Evolutionary conservation across 495 filamentous ascomycete species (phyloP), one percentile per base, ranked within the genome.

Genomic region (Baudoinia panamericana): DNA sequence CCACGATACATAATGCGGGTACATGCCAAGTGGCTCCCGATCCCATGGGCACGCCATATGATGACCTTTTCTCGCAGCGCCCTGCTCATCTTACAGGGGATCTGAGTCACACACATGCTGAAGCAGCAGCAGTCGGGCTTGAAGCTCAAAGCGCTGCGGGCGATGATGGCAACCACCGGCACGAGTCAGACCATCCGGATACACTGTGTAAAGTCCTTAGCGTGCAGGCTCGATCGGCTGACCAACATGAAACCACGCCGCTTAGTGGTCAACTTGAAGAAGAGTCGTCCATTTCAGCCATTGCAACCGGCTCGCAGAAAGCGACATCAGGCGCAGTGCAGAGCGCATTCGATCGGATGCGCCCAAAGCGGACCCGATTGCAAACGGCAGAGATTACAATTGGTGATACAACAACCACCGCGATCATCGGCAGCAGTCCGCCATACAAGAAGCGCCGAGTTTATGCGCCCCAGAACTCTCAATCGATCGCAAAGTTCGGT

Each of bases 331-430:
- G 72, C 41, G 48, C 68, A 0, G 56, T 81, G 17, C 71, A 75
- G 38, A 76, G 67, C 48, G 76, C 76, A 8, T 80, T 79, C 41
- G 72, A 79, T 55, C 65, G 71, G 10, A 80, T 80, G 71, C 69
- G 76, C 1, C 66, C 75, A 1, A 76, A 75, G 49, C 72, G 82
- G 23, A 56, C 66, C 9, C 69, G 71, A 5, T 65, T 70, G n/a
- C 80, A 85, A 54, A 64, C 77, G 35, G 86, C 88, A 22, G 94
- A 84, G 2, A 90, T 96, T 22, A 94, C 84, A 0, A 81, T 96
- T 39, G 88, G 84, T 3, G 71, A 81, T 38, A 74, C 72, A 27
- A 85, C 83, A 0, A 75, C 85, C 16, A 85, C 65, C 5, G 69
- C 71, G 0, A 62, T 71, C 30, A 58, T 81, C 43, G 75, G 74